phyloP scores from a whole-genome alignment of 305 asterid species.

The Salvia sclarea region DNA sequence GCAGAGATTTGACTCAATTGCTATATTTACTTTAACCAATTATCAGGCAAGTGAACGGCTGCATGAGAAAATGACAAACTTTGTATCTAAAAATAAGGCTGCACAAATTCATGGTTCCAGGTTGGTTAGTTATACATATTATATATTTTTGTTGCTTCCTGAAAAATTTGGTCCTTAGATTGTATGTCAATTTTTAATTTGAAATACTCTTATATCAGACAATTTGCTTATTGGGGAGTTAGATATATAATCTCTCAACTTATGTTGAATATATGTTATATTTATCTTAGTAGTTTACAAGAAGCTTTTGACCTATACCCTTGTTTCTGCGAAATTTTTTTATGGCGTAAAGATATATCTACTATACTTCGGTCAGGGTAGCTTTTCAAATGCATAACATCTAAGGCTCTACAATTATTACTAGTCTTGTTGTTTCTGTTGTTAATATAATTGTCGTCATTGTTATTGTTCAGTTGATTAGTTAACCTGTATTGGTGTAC shows the following conservation, averaged over 20 bases:
- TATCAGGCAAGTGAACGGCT: conserved; percentile 87
- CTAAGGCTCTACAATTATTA: neutral
- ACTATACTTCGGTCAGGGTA: conserved; percentile 15
- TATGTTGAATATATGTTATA: conserved; percentile 6
- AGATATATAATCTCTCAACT: neutral
- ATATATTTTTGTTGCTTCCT: conserved; percentile 31
- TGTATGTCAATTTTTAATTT: conserved; percentile 10
- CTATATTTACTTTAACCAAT: conserved; percentile 35
- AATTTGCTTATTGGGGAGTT: conserved; percentile 25
- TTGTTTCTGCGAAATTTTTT: conserved; percentile 1
- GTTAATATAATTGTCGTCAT: neutral
- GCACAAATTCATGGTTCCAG: conserved; percentile 98
- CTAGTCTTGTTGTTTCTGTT: neutral
- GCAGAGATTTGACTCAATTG: conserved; percentile 6
- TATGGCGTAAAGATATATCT: conserved; percentile 13
- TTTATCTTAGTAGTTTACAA: neutral
- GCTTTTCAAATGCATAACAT: neutral
- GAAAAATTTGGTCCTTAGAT: conserved; percentile 2
- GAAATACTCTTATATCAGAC: neutral
- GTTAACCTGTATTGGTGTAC: conserved; percentile 13
- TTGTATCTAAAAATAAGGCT: conserved; percentile 91
- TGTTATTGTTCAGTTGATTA: neutral
- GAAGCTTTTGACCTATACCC: conserved; percentile 7
- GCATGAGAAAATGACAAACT: conserved; percentile 97
- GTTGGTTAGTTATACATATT: conserved; percentile 46